Conservation (phyloP, 1,284 basidiomycete species). For the Ustilago vetiveriae region DNA sequence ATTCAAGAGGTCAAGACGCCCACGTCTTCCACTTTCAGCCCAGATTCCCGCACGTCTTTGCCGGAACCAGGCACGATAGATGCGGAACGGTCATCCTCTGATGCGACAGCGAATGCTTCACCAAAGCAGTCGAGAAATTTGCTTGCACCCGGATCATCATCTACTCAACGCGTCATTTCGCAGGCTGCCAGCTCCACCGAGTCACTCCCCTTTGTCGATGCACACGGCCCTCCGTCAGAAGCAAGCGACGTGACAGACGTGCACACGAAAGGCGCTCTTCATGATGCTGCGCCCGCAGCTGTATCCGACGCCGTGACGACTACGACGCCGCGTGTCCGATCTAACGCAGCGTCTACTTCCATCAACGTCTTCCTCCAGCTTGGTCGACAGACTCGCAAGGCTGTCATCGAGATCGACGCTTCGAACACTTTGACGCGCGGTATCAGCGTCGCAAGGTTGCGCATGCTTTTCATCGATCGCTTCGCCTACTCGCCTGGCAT, state of each 20-base stretch:
- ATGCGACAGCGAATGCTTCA: conserved; percentile 1
- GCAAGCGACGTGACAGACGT: conserved; percentile 5
- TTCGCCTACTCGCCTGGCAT: conserved; percentile 89
- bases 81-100: conserved; percentile 5
- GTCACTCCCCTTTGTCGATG: conserved; percentile 52
- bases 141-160: conserved; percentile 15
- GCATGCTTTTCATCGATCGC: conserved; percentile 91
- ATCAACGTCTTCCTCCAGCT: conserved; percentile 82
- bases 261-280: too few relatives aligned
- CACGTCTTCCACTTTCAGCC: conserved; percentile 26
- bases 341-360: conserved; percentile 6
- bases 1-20: conserved; percentile 52
- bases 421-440: conserved; percentile 38
- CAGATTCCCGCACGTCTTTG: conserved; percentile 16
- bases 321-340: conserved; percentile 10
- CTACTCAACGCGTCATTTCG: conserved; percentile 21
- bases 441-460: conserved; percentile 77
- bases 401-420: conserved; percentile 72
- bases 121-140: conserved; percentile 7
- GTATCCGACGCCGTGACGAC: background rate
- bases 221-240: conserved; percentile 20
- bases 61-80: conserved; percentile 6
- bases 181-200: conserved; percentile 48
- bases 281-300: background rate
- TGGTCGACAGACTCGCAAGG: conserved; percentile 90